Evolutionary conservation across 805 yeast genomes (phyloP).

Genomic region (Allodekkera sacchari): DNA sequence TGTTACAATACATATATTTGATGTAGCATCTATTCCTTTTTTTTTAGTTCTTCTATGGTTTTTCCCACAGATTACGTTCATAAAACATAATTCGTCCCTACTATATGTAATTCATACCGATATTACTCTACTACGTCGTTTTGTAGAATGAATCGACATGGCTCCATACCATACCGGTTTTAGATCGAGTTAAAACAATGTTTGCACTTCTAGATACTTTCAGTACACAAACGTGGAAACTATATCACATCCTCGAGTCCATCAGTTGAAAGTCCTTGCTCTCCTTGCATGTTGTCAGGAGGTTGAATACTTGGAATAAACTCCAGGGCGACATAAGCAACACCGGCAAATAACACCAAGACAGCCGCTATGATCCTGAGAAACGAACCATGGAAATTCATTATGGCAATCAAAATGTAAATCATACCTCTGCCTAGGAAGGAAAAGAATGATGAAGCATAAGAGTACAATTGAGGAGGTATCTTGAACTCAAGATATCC

Average conservation of each 20-base stretch:
- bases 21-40: no score
- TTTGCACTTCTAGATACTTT: no score
- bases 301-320: conserved; percentile 68
- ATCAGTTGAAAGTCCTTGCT: conserved; percentile 28
- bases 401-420: conserved; percentile 41
- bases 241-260: conserved; percentile 27
- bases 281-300: conserved; percentile 72
- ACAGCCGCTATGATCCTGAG: conserved; percentile 53
- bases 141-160: no score
- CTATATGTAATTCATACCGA: no score
- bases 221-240: no score
- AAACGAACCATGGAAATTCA: conserved; percentile 39
- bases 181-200: no score
- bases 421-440: conserved; percentile 69
- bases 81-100: no score
- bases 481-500: conserved; percentile 38
- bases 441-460: conserved; percentile 60
- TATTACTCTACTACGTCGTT: no score
- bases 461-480: conserved; percentile 55
- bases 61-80: no score
- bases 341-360: conserved; percentile 52
- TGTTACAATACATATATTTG: no score
- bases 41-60: no score
- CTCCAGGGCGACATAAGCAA: conserved; percentile 53
- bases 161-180: no score